These are phyloP conservation scores for Pyrenula massariospora DNA, from an alignment of 495 filamentous ascomycete species.

Conservation along the genomic window DNA sequence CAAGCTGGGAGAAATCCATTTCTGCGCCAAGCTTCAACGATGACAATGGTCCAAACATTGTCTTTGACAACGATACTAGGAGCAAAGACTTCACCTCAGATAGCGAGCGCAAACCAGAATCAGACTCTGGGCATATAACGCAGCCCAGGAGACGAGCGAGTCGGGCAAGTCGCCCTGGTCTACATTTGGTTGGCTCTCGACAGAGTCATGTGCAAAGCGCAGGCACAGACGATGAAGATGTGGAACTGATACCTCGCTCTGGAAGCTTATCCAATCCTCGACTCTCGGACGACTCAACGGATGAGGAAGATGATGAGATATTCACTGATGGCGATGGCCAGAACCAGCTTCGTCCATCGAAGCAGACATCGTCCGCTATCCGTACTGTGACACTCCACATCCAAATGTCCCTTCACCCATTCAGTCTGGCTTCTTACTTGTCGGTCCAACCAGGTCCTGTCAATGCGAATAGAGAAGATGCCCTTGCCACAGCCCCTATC, in stretches of 20 bases:
- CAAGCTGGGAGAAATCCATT: background rate
- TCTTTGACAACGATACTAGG: slow-evolving; percentile 16
- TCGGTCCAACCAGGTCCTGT: slow-evolving; percentile 18
- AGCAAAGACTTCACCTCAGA: background rate
- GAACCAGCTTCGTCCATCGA: slow-evolving; percentile 20
- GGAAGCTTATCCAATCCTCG: slow-evolving; percentile 15
- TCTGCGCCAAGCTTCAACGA: background rate
- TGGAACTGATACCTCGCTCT: slow-evolving; percentile 31
- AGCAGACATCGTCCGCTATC: slow-evolving; percentile 14
- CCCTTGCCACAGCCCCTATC: too few species aligned
- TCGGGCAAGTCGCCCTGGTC: slow-evolving; percentile 13
- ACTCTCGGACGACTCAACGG: slow-evolving; percentile 20
- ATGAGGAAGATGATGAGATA: slow-evolving; percentile 1
- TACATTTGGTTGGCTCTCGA: slow-evolving; percentile 18
- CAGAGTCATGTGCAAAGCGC: slow-evolving; percentile 19
- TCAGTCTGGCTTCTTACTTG: slow-evolving; percentile 34
- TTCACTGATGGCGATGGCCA: slow-evolving; percentile 39
- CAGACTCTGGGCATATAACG: too few species aligned
- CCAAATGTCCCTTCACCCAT: slow-evolving; percentile 41
- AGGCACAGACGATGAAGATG: slow-evolving; percentile 24
- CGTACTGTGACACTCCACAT: slow-evolving; percentile 38
- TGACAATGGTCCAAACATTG: slow-evolving; percentile 1
- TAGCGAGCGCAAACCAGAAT: too few species aligned
- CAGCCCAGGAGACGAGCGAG: too few species aligned
- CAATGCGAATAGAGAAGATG: background rate